Evolutionary conservation across 2,329 filamentous ascomycete species (phyloP).

Genomic region (Pseudogymnoascus sp.): DNA sequence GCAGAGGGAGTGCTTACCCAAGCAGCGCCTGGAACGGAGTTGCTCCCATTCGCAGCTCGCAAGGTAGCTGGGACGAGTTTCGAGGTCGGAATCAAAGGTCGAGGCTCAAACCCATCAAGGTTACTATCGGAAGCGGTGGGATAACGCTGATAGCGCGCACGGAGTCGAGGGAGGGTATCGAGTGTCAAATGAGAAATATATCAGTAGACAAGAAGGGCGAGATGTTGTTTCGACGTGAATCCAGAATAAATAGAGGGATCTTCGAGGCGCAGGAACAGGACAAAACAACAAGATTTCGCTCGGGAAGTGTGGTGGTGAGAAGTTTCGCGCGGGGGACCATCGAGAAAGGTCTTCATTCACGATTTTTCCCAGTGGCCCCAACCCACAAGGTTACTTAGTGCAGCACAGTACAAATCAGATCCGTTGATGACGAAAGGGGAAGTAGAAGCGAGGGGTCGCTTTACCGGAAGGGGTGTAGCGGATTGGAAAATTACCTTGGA

Average conservation of each 20-base stretch:
- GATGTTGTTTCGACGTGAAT: not conserved
- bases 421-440: not conserved
- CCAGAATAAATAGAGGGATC: not conserved
- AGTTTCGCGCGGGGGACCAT: not conserved
- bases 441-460: not conserved
- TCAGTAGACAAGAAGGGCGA: not conserved
- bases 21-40: conserved; percentile 1
- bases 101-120: conserved; percentile 8
- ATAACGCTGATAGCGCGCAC: not conserved
- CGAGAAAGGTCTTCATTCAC: conserved; percentile 2
- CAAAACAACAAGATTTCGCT: not conserved
- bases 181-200: not conserved
- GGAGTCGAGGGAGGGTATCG: not conserved
- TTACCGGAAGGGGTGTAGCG: not conserved
- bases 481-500: conserved; percentile 1
- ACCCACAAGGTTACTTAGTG: conserved; percentile 5
- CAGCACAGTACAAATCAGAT: conserved; percentile 1
- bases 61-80: not conserved
- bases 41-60: not conserved
- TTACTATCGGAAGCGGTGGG: not conserved
- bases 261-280: not conserved
- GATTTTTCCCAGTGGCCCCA: conserved; percentile 3
- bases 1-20: not conserved
- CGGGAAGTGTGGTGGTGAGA: not conserved
- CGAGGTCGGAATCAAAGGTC: not conserved